phyloP scores from a whole-genome alignment of 1,284 basidiomycete genomes.

The Cutaneotrichosporon cutaneum region DNA sequence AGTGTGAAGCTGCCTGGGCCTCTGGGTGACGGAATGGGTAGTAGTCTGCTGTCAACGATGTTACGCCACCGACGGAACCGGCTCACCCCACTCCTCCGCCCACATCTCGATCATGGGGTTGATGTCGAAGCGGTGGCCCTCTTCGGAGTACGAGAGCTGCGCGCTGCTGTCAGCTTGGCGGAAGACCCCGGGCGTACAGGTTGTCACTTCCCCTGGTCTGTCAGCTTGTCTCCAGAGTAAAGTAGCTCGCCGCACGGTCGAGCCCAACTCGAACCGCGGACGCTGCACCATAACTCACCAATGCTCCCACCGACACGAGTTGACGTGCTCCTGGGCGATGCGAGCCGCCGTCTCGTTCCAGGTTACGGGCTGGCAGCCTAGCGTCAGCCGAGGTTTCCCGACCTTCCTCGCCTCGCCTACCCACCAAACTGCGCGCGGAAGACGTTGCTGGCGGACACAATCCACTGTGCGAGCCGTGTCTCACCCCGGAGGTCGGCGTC shows the following conservation, averaged over 20 bases:
- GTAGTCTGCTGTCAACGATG: constrained; percentile 15
- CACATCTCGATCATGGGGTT: constrained; percentile 24
- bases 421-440: constrained; percentile 22
- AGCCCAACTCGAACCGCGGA: no score
- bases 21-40: constrained; percentile 23
- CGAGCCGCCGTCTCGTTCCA: constrained; percentile 23
- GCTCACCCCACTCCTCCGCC: constrained; percentile 23
- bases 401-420: constrained; percentile 1
- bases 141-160: constrained; percentile 4
- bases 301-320: constrained; percentile 23
- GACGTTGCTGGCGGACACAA: constrained; percentile 17
- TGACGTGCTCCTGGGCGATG: constrained; percentile 14
- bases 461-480: constrained; percentile 16
- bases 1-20: constrained; percentile 18
- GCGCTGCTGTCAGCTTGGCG: constrained; percentile 7
- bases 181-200: constrained; percentile 8
- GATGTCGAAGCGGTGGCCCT: constrained; percentile 14
- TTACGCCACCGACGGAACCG: no score
- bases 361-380: constrained; percentile 14
- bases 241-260: no score
- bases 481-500: constrained; percentile 18
- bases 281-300: constrained; percentile 14
- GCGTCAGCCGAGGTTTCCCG: background rate
- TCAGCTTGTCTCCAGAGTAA: background rate
- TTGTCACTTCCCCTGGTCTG: constrained; percentile 20